A percentile compares a stretch with the other conserved stretches of the same genome.
Evolutionary conservation across 2,329 filamentous ascomycete genomes (phyloP).

Genomic region (Fusarium sp.): DNA sequence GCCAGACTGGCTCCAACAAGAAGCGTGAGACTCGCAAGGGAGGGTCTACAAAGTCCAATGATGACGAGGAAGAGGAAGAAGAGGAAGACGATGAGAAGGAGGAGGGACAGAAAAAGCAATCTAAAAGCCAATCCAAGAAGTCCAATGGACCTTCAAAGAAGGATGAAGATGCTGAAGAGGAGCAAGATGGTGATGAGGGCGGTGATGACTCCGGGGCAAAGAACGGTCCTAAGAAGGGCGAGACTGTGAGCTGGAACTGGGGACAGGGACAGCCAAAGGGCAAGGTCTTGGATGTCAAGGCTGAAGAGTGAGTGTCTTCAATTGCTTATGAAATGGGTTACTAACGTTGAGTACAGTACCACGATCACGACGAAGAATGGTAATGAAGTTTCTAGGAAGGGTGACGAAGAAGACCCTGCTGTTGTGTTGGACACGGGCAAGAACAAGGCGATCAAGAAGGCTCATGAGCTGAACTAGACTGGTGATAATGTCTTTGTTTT

Average conservation of each 20-base stretch:
- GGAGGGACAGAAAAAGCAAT: constrained; percentile 12
- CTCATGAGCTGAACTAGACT: constrained; percentile 53
- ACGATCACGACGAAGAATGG: constrained; percentile 56
- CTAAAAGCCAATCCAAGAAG: constrained; percentile 22
- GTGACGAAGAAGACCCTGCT: constrained; percentile 55
- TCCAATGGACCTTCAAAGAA: constrained; percentile 12
- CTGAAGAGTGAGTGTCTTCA: constrained; percentile 50
- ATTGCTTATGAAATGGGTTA: neutral
- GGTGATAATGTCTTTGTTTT: too few species aligned
- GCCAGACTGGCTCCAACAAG: constrained; percentile 46
- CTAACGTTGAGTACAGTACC: constrained; percentile 11
- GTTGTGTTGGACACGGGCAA: constrained; percentile 58
- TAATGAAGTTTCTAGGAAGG: constrained; percentile 55
- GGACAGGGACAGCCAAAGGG: constrained; percentile 57
- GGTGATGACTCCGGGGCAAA: constrained; percentile 32
- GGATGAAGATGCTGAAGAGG: constrained; percentile 9
- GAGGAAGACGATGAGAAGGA: constrained; percentile 23
- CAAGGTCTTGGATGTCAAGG: constrained; percentile 59
- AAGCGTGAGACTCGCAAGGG: constrained; percentile 48
- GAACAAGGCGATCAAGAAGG: constrained; percentile 56
- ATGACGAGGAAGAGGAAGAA: constrained; percentile 21
- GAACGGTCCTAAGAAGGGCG: constrained; percentile 53
- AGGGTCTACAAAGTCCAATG: constrained; percentile 34
- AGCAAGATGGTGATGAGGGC: neutral
- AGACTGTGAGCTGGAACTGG: constrained; percentile 62